Evolutionary conservation across 148 eudicot species (phyloP).

Genomic region (Vaccinium darrowii): DNA sequence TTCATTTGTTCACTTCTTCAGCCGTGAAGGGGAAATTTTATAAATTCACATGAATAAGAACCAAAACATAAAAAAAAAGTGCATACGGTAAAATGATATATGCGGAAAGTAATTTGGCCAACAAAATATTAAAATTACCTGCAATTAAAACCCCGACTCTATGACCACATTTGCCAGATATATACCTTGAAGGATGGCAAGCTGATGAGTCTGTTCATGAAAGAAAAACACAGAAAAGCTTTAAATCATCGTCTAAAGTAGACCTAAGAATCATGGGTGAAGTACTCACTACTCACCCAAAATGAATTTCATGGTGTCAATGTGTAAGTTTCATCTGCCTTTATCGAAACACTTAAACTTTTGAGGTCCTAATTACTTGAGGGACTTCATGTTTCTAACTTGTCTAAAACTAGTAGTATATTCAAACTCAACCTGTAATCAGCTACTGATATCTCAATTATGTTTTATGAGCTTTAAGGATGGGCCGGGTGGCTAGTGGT

Average conservation of each 20-base stretch:
- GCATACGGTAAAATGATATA: neutral
- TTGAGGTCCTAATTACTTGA: no score
- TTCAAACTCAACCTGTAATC: no score
- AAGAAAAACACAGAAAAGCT: neutral
- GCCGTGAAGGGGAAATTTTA: neutral
- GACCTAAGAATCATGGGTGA: neutral
- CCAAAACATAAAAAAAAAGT: neutral
- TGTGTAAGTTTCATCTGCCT: no score
- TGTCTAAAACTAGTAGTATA: no score
- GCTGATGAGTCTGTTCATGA: constrained; percentile 23
- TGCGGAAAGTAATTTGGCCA: neutral
- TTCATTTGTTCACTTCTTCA: neutral
- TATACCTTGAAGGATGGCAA: constrained; percentile 36
- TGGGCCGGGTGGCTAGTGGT: neutral
- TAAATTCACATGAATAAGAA: neutral
- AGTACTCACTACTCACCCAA: neutral
- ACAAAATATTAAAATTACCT: constrained; percentile 31
- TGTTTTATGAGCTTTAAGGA: neutral
- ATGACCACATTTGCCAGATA: constrained; percentile 48
- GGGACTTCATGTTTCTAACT: no score
- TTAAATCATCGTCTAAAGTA: neutral
- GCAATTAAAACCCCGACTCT: constrained; percentile 40
- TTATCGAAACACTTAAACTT: no score
- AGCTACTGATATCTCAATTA: no score
- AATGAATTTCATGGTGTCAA: neutral